These are phyloP conservation scores for Grosmannia huntii DNA, from an alignment of 2,329 filamentous ascomycete genomes.

Conservation along the genomic window DNA sequence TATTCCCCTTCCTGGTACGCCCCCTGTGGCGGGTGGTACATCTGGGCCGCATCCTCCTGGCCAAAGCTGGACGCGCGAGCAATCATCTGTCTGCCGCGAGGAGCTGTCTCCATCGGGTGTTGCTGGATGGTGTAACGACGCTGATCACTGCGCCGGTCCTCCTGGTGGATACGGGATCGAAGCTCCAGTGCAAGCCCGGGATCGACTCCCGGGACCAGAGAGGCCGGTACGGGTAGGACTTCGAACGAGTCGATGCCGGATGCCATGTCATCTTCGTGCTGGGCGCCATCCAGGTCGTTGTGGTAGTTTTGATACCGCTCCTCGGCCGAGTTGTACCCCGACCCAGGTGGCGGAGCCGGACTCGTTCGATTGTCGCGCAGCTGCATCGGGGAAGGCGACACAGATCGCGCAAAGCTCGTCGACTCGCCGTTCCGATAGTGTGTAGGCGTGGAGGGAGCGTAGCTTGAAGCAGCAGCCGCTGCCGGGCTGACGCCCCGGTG, in stretches of 20 bases:
- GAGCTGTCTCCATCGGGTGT: conserved; percentile 28
- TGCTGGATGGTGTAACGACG: conserved; percentile 1
- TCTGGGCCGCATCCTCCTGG: conserved; percentile 17
- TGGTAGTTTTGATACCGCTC: conserved; percentile 20
- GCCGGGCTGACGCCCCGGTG: conserved; percentile 17
- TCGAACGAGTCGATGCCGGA: conserved; percentile 12
- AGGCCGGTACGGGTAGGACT: conserved; percentile 37
- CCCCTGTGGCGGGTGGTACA: conserved; percentile 24
- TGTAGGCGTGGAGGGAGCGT: conserved; percentile 12
- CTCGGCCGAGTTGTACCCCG: conserved; percentile 13
- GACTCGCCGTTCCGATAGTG: conserved; percentile 5
- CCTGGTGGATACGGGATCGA: conserved; percentile 44
- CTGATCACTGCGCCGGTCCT: conserved; percentile 30
- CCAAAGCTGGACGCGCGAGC: conserved; percentile 19
- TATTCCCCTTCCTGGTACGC: conserved; percentile 14
- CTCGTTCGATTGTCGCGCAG: conserved; percentile 1
- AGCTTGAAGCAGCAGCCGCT: conserved; percentile 13
- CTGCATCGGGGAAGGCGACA: conserved; percentile 7
- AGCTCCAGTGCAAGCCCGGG: conserved; percentile 42
- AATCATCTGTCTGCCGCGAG: conserved; percentile 27
- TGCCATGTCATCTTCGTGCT: conserved; percentile 3
- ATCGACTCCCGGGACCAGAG: conserved; percentile 49
- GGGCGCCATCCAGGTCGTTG: conserved; percentile 23
- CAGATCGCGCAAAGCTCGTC: not conserved
- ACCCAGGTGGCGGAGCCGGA: not conserved